phyloP scores from a whole-genome alignment of 2,329 filamentous ascomycete species.

The Sclerotinia glacialis region DNA sequence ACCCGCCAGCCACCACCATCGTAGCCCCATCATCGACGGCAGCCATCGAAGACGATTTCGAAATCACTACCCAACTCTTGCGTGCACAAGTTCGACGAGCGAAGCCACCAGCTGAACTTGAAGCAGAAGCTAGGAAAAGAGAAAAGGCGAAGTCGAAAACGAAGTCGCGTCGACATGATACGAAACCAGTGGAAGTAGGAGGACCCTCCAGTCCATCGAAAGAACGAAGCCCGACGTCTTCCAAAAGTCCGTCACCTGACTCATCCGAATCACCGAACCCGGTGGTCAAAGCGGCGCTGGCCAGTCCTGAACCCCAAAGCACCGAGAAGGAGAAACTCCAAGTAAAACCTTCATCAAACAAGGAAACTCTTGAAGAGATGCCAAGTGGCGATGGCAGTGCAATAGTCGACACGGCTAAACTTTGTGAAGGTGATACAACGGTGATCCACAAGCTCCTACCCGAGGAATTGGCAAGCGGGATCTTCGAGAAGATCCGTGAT shows the following conservation, averaged over 20 bases:
- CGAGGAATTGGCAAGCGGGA: constrained; percentile 49
- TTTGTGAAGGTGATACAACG: constrained; percentile 79
- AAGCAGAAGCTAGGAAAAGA: constrained; percentile 26
- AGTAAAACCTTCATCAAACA: not conserved
- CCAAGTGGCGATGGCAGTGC: not conserved
- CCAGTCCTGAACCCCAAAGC: not conserved
- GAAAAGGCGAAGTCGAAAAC: constrained; percentile 37
- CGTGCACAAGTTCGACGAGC: constrained; percentile 21
- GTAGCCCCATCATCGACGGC: constrained; percentile 4
- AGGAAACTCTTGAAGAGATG: not conserved
- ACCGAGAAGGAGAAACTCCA: constrained; percentile 7
- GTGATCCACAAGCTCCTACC: constrained; percentile 71
- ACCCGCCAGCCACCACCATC: constrained; percentile 7
- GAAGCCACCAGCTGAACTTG: constrained; percentile 22
- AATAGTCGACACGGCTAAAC: not conserved
- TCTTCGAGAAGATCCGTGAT: constrained; percentile 67
- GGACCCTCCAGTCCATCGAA: not conserved
- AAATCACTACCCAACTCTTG: constrained; percentile 25
- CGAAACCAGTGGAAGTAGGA: constrained; percentile 25
- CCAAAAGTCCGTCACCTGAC: not conserved
- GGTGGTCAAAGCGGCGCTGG: not conserved
- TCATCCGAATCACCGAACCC: not conserved
- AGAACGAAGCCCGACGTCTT: not conserved
- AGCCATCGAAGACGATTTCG: constrained; percentile 25
- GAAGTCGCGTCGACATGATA: constrained; percentile 35